Conservation (phyloP, 2,329 filamentous ascomycete species). For the Colletotrichum graminicola region DNA sequence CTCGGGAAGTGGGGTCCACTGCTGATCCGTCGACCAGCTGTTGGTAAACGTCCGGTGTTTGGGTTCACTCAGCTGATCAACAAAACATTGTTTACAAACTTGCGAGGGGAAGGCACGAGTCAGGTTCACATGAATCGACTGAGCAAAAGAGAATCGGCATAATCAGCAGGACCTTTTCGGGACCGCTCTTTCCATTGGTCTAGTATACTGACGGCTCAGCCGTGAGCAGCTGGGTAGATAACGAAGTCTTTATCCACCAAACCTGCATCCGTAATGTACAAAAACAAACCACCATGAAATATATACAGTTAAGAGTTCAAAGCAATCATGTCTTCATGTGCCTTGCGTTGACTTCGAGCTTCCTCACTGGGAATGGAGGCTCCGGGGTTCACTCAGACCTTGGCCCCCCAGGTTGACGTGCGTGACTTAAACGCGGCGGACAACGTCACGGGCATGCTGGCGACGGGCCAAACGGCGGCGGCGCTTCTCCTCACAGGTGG, state of each 20-base stretch:
- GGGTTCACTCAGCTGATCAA: neutral
- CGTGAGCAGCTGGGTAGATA: conserved; percentile 6
- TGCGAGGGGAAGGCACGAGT: neutral
- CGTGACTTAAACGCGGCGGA: conserved; percentile 21
- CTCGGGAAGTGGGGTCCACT: neutral
- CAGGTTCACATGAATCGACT: neutral
- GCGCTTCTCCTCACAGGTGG: conserved; percentile 38
- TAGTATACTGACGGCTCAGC: conserved; percentile 33
- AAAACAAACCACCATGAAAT: conserved; percentile 27
- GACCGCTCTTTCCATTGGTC: conserved; percentile 37
- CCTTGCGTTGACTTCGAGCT: neutral
- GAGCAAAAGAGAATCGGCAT: neutral
- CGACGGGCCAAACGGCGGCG: conserved; percentile 41
- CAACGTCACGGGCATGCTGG: conserved; percentile 41
- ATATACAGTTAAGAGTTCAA: conserved; percentile 38
- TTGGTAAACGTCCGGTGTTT: neutral
- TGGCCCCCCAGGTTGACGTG: neutral
- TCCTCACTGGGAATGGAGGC: neutral
- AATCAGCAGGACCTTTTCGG: conserved; percentile 25
- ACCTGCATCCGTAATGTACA: conserved; percentile 29
- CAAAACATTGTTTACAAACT: neutral
- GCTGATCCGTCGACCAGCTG: neutral
- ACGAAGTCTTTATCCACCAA: conserved; percentile 16
- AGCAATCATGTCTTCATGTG: conserved; percentile 28
- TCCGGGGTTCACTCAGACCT: no score